These are phyloP conservation scores for Penicillium sp. DNA, from an alignment of 2,329 filamentous ascomycete genomes.

Conservation along the genomic window DNA sequence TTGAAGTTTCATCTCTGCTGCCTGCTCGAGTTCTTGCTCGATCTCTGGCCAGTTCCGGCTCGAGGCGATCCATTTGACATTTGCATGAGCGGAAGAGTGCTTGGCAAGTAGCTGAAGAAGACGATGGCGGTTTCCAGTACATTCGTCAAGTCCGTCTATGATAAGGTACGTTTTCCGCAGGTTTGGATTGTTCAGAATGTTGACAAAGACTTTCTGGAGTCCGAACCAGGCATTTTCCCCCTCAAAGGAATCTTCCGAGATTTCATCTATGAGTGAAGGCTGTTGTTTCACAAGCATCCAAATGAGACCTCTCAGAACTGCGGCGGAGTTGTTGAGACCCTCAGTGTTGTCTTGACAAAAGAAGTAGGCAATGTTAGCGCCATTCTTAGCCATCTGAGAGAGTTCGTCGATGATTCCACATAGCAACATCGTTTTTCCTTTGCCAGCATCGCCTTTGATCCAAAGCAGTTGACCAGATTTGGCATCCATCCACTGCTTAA, in stretches of 20 bases:
- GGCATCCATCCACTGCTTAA: slow-evolving; percentile 15
- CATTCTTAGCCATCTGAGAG: neutral
- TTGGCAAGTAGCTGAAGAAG: neutral
- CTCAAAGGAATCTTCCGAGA: slow-evolving; percentile 42
- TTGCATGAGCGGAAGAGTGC: slow-evolving; percentile 27
- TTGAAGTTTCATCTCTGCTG: neutral
- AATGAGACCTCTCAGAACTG: slow-evolving; percentile 48
- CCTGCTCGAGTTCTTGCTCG: slow-evolving; percentile 45
- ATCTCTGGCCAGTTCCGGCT: slow-evolving; percentile 8
- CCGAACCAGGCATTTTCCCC: slow-evolving; percentile 40
- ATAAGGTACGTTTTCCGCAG: slow-evolving; percentile 32
- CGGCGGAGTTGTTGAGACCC: slow-evolving; percentile 33
- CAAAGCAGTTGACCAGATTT: slow-evolving; percentile 15
- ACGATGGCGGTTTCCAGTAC: neutral
- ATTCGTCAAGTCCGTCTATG: neutral
- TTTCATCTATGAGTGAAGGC: neutral
- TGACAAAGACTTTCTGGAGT: slow-evolving; percentile 40
- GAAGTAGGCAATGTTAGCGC: slow-evolving; percentile 16
- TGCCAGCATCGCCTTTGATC: slow-evolving; percentile 27
- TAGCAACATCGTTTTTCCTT: slow-evolving; percentile 29
- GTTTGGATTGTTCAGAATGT: slow-evolving; percentile 41
- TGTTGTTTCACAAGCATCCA: neutral
- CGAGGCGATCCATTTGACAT: neutral
- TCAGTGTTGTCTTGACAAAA: slow-evolving; percentile 26
- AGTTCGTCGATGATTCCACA: slow-evolving; percentile 24